Conservation (phyloP, 78 protist genomes). For the Mantamonas sphyraenae region DNA sequence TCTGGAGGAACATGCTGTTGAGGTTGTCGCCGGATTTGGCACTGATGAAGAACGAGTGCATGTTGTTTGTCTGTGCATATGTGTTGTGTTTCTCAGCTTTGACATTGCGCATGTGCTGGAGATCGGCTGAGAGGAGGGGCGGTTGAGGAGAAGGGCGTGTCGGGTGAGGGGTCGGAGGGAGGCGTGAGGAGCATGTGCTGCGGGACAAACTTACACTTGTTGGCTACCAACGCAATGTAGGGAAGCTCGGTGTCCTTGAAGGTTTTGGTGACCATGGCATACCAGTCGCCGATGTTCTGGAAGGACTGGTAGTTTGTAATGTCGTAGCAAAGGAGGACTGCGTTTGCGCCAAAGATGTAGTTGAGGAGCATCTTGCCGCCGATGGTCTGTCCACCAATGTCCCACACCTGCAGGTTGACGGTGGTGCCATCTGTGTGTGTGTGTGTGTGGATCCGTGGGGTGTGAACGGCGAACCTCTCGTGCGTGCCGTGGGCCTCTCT, state of each 20-base stretch:
- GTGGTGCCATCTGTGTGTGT: slow-evolving; percentile 1
- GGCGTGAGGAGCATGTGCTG: not conserved
- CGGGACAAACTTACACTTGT: slow-evolving; percentile 16
- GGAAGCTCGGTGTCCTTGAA: slow-evolving; percentile 5
- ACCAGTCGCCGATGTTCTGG: slow-evolving; percentile 67
- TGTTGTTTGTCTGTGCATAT: slow-evolving; percentile 21
- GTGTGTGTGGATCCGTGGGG: not conserved
- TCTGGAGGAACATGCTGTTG: not conserved
- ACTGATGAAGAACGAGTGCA: slow-evolving; percentile 12
- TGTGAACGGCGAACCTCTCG: not conserved
- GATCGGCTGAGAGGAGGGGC: slow-evolving; percentile 13
- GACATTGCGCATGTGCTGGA: slow-evolving; percentile 31
- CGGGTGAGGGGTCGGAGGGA: too few species aligned
- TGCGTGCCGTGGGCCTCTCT: too few species aligned
- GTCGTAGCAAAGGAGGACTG: slow-evolving; percentile 49
- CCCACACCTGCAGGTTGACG: slow-evolving; percentile 58
- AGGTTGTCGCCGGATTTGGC: slow-evolving; percentile 62
- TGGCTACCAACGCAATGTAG: slow-evolving; percentile 40
- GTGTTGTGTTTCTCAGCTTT: slow-evolving; percentile 18
- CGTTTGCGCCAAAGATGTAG: slow-evolving; percentile 56
- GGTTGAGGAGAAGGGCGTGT: too few species aligned
- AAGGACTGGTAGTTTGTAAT: slow-evolving; percentile 43
- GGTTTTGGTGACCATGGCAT: not conserved
- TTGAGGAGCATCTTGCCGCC: slow-evolving; percentile 59
- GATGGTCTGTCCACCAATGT: slow-evolving; percentile 75